Conservation (phyloP, 768 basidiomycete genomes). For the Termitomyces sp. region DNA sequence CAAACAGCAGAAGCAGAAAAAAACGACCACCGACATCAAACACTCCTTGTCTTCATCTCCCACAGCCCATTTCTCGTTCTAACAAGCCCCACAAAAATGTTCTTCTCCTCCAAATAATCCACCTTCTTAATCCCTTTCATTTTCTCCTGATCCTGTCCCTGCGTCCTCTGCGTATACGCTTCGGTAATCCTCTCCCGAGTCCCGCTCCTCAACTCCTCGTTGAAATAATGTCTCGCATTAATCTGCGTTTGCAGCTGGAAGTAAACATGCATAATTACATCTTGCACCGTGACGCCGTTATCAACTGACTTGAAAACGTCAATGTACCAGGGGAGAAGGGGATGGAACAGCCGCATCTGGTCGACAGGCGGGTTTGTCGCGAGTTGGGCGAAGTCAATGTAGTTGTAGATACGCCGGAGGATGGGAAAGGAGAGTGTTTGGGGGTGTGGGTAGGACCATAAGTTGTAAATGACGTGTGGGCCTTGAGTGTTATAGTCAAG, state of each 20-base stretch:
- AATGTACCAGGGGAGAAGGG: conserved; percentile 64
- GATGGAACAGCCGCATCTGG: conserved; percentile 54
- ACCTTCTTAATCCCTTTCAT: conserved; percentile 50
- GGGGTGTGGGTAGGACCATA: background rate
- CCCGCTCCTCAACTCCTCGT: conserved; percentile 46
- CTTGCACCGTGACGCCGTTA: conserved; percentile 56
- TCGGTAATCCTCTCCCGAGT: conserved; percentile 41
- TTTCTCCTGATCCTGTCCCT: conserved; percentile 27
- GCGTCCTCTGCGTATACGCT: conserved; percentile 47
- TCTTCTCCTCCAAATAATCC: conserved; percentile 57
- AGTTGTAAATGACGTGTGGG: background rate
- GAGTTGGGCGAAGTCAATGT: conserved; percentile 52
- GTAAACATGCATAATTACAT: conserved; percentile 49
- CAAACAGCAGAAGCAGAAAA: too few relatives aligned
- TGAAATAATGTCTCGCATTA: conserved; percentile 53
- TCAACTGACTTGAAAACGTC: conserved; percentile 46
- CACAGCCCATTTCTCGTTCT: conserved; percentile 57
- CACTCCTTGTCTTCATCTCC: conserved; percentile 49
- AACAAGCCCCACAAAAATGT: conserved; percentile 50
- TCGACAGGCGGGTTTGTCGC: conserved; percentile 48
- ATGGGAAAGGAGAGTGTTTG: background rate
- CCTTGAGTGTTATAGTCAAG: background rate
- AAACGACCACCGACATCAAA: too few relatives aligned
- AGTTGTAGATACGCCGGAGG: conserved; percentile 19
- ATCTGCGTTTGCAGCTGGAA: conserved; percentile 43